phyloP scores from a whole-genome alignment of 768 basidiomycete genomes.

The Mycena galericulata region DNA sequence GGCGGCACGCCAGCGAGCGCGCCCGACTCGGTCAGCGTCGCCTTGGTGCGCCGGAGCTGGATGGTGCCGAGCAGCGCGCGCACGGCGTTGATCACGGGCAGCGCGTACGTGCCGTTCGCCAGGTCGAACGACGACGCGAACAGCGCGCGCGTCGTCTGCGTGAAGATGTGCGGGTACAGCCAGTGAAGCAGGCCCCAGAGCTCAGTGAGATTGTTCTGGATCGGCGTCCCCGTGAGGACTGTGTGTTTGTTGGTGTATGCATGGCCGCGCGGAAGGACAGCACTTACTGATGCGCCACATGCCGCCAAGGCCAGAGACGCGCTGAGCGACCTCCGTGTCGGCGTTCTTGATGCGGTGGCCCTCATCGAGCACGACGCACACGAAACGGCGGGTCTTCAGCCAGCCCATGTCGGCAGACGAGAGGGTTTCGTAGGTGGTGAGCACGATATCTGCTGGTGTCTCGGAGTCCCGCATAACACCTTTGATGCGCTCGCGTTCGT shows the following conservation, averaged over 20 bases:
- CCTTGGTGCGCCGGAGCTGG: conserved; percentile 74
- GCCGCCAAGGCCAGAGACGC: conserved; percentile 67
- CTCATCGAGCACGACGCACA: conserved; percentile 71
- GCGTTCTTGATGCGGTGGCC: conserved; percentile 82
- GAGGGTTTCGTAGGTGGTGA: conserved; percentile 79
- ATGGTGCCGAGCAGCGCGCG: conserved; percentile 61
- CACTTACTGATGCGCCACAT: conserved; percentile 65
- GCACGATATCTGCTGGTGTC: conserved; percentile 64
- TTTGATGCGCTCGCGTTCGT: conserved; percentile 70
- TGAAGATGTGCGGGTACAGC: conserved; percentile 68
- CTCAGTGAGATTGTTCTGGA: conserved; percentile 75
- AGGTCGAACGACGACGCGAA: conserved; percentile 69
- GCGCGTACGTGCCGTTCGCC: conserved; percentile 61
- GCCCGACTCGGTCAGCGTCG: conserved; percentile 45
- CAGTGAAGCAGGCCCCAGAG: conserved; percentile 68
- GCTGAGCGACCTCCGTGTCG: conserved; percentile 63
- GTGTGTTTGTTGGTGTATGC: background rate
- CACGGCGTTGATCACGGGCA: conserved; percentile 60
- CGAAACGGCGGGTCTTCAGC: conserved; percentile 72
- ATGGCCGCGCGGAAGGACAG: background rate
- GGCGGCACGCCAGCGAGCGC: conserved; percentile 58
- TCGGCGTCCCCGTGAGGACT: conserved; percentile 81
- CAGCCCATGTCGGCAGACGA: conserved; percentile 63
- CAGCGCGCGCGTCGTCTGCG: conserved; percentile 54
- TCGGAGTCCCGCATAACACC: conserved; percentile 49